Conservation (phyloP, 306 rosid genomes). For the Cucumis hystrix region DNA sequence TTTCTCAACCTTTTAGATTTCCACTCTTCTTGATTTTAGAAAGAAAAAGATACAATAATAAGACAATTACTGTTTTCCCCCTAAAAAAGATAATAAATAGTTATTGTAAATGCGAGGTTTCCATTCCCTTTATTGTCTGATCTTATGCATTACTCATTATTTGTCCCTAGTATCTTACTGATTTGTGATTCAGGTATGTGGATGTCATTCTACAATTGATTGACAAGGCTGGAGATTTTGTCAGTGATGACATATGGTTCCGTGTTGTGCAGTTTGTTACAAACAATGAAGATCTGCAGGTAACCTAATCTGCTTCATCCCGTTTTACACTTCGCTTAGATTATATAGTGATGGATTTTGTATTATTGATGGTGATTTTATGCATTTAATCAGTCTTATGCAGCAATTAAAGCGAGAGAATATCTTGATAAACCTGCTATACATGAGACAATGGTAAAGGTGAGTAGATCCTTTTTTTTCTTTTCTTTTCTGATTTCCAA, state of each 20-base stretch:
- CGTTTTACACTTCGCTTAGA: constrained; percentile 14
- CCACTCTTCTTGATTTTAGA: neutral
- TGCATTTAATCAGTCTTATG: constrained; percentile 77
- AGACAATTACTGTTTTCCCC: neutral
- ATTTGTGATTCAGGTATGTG: constrained; percentile 59
- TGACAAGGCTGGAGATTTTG: constrained; percentile 99
- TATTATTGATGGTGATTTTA: constrained; percentile 21
- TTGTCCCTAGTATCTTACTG: neutral
- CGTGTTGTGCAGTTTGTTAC: constrained; percentile 99
- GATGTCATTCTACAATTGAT: constrained; percentile 97
- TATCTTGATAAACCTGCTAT: constrained; percentile 97
- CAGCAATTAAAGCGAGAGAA: constrained; percentile 91
- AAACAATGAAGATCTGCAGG: constrained; percentile 98
- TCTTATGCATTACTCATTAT: neutral
- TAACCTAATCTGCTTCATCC: constrained; percentile 20
- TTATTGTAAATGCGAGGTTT: neutral
- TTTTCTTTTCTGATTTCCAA: neutral
- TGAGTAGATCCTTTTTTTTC: constrained; percentile 13
- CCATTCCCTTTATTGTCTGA: neutral
- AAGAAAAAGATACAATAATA: neutral
- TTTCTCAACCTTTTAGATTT: neutral
- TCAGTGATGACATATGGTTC: constrained; percentile 98
- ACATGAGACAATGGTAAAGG: constrained; percentile 99
- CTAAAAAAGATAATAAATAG: neutral
- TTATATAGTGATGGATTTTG: neutral